Percentiles rank a stretch among this genome's conserved stretches.
These are phyloP conservation scores for Coemansia furcata DNA, from an alignment of 192 early-diverging fungal species.

Conservation along the genomic window DNA sequence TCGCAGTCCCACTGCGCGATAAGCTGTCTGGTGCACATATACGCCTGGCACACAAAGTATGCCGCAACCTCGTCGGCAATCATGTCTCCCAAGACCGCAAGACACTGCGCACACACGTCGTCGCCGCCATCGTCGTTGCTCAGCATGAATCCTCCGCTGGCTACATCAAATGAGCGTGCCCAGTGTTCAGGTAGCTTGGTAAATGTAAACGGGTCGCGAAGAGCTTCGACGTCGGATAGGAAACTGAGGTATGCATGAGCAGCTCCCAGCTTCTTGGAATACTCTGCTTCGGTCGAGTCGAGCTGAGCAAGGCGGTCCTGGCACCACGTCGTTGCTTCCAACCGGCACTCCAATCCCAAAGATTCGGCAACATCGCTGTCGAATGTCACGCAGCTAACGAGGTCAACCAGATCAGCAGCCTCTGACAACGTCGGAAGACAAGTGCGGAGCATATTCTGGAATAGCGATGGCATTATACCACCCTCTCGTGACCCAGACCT, in stretches of 20 bases:
- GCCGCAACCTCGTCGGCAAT: slow-evolving; percentile 3
- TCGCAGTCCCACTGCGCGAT: not conserved
- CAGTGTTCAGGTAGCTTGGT: slow-evolving; percentile 12
- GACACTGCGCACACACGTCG: not conserved
- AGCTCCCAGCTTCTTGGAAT: not conserved
- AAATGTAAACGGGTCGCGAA: slow-evolving; percentile 38
- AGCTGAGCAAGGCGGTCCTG: not conserved
- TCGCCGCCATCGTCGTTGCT: not conserved
- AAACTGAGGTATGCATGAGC: slow-evolving; percentile 19
- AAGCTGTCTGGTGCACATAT: slow-evolving; percentile 3
- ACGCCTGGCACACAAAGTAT: slow-evolving; percentile 32
- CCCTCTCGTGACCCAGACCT: not conserved
- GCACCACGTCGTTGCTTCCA: slow-evolving; percentile 5
- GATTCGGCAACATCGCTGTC: not conserved
- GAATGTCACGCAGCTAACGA: slow-evolving; percentile 13
- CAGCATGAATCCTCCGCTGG: not conserved
- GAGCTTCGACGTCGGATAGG: not conserved
- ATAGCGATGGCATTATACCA: not conserved
- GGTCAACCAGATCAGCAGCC: slow-evolving; percentile 1
- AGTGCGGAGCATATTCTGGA: not conserved
- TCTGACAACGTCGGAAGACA: not conserved
- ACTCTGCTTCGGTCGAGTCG: not conserved
- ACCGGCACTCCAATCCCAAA: slow-evolving; percentile 8
- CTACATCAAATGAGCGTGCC: slow-evolving; percentile 9
- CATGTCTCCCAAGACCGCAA: slow-evolving; percentile 13